Evolutionary conservation across 495 filamentous ascomycete genomes (phyloP), one percentile per base, ranked within the genome.

Genomic region (Penicillium mononematosum): DNA sequence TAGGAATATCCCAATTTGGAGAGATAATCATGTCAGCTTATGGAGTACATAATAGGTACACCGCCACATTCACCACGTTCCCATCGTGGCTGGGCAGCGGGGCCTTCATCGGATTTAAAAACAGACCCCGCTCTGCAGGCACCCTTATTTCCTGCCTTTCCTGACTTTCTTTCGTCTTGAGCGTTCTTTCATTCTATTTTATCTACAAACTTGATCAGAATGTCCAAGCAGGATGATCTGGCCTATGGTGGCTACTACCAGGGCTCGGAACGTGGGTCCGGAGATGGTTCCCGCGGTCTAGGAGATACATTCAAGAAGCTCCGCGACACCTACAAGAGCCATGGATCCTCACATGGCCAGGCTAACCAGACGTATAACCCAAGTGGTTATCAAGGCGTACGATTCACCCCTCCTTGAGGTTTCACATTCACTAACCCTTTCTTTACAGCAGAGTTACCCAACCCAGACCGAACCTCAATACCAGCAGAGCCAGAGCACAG

Each of bases 241-340:
- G 83, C 82, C 45, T 85, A 85, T 63, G 82, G 82, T 66, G 75
- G 78, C 17, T 82, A 82, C 54, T 74, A 81, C 58, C 65, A 68
- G 29, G 38, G 24, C 25, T 55, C 66, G 31, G 53, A 67, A 49
- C 59, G 66, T 25, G 67, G 71, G 19, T 60, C 67, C 43, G 48
- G 55, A 39, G 68, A 77, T 29, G 67, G 68, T 38, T 72, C 79
- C 22, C 65, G 81, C 39, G 80, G 82, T n/a, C 67, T 85, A 27
- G 76, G 81, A 32, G 82, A 83, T 56, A 76, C 81, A 50, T 78
- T 80, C 68, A 74, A 77, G 63, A 77, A 75, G 67, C 55, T 79
- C 44, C 74, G 72, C 54, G 70, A 72, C 27, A 74, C 73, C 22
- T 77, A 81, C 64, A 73, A 75, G 59, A 66, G 34, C 45, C 70